These are phyloP conservation scores for Sophora flavescens DNA, from an alignment of 306 rosid genomes.

Conservation along the genomic window DNA sequence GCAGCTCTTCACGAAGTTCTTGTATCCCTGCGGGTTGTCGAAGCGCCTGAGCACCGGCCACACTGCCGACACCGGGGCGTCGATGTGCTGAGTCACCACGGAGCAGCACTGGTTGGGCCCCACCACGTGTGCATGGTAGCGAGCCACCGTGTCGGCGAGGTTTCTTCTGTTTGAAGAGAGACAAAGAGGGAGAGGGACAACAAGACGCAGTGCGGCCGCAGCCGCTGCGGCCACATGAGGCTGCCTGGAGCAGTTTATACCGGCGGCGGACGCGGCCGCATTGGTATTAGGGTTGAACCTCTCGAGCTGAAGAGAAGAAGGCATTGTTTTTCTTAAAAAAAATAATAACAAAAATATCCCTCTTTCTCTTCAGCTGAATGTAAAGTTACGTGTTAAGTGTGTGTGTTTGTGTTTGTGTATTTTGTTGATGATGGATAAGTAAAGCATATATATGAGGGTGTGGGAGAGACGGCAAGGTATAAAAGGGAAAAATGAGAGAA, in stretches of 20 bases:
- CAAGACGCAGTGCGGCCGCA: conserved; percentile 22
- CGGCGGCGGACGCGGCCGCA: conserved; percentile 37
- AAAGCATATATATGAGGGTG: conserved; percentile 24
- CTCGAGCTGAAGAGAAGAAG: conserved; percentile 52
- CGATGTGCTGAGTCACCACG: conserved; percentile 50
- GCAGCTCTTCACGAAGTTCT: conserved; percentile 68
- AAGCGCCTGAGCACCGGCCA: conserved; percentile 69
- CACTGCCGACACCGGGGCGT: conserved; percentile 57
- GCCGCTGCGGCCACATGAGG: conserved; percentile 12
- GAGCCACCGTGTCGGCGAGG: conserved; percentile 12
- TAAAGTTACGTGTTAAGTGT: neutral
- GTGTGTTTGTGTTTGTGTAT: neutral
- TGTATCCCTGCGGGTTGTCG: conserved; percentile 66
- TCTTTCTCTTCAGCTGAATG: no score
- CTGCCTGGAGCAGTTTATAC: conserved; percentile 49
- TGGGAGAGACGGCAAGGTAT: conserved; percentile 10
- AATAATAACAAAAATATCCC: neutral
- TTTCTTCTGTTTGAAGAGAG: conserved; percentile 2
- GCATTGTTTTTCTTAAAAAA: conserved; percentile 45
- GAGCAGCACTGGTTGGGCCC: conserved; percentile 64
- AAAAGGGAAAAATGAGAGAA: neutral
- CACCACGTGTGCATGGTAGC: conserved; percentile 51
- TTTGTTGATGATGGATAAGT: conserved; percentile 30
- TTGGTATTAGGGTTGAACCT: conserved; percentile 50
- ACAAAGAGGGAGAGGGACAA: conserved; percentile 11